These are phyloP conservation scores for Adansonia digitata DNA, from an alignment of 345 rosid genomes.

Conservation along the genomic window DNA sequence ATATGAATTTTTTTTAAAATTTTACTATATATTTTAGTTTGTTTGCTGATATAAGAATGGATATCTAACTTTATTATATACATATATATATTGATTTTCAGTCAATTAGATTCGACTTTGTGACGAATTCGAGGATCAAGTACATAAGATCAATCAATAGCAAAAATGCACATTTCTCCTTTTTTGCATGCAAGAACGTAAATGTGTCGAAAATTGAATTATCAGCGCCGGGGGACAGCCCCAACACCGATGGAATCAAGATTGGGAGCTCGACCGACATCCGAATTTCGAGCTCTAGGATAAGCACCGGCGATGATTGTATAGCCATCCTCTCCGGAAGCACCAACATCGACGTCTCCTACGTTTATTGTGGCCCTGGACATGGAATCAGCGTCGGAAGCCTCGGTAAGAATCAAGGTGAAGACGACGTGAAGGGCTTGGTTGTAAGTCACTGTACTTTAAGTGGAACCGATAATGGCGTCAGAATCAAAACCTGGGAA, in stretches of 20 bases:
- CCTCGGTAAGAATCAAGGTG: constrained; percentile 29
- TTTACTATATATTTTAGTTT: neutral
- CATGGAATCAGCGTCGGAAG: constrained; percentile 54
- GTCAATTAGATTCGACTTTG: constrained; percentile 16
- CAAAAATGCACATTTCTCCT: constrained; percentile 17
- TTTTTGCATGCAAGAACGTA: constrained; percentile 19
- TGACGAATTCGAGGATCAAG: constrained; percentile 14
- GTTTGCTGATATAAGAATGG: neutral
- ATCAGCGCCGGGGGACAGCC: constrained; percentile 34
- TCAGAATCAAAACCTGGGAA: constrained; percentile 43
- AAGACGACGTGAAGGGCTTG: constrained; percentile 21
- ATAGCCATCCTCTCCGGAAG: constrained; percentile 38
- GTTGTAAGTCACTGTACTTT: constrained; percentile 17
- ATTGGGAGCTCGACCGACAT: constrained; percentile 25
- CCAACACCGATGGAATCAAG: constrained; percentile 47
- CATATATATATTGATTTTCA: neutral
- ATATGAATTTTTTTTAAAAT: too few species aligned
- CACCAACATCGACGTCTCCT: constrained; percentile 24
- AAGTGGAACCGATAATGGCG: constrained; percentile 22
- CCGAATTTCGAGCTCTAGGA: neutral
- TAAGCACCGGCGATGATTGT: constrained; percentile 42
- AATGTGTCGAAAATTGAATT: constrained; percentile 8
- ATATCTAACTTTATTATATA: neutral
- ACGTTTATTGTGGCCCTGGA: constrained; percentile 40
- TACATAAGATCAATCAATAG: constrained; percentile 18